Evolutionary conservation across 2,329 filamentous ascomycete genomes (phyloP).

Genomic region (Pseudogymnoascus sp.): DNA sequence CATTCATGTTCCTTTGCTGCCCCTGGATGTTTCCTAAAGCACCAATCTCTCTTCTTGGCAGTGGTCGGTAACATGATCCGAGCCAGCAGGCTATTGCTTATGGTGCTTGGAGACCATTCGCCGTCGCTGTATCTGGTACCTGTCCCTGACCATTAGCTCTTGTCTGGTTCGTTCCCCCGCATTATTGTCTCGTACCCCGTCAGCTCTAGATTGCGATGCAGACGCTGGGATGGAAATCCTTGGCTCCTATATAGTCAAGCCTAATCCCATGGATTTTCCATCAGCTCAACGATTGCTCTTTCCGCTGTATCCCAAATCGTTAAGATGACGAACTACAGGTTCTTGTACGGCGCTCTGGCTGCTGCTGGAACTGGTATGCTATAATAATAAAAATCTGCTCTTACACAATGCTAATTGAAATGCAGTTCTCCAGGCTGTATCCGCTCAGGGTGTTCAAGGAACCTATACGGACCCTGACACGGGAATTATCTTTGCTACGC

Average conservation of each 20-base stretch:
- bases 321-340: neutral
- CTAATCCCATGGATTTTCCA: neutral
- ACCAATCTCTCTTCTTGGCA: neutral
- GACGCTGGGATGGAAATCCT: neutral
- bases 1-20: neutral
- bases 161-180: neutral
- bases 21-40: neutral
- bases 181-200: neutral
- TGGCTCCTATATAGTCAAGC: neutral
- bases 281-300: conserved; percentile 1
- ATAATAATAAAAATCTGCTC: neutral
- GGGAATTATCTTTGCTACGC: conserved; percentile 47
- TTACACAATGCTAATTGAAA: neutral
- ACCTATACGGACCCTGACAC: conserved; percentile 40
- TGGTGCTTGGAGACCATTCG: neutral
- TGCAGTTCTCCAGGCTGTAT: neutral
- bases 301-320: neutral
- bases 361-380: conserved; percentile 1
- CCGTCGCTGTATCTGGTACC: neutral
- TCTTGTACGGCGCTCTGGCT: neutral
- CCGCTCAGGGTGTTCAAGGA: conserved; percentile 13
- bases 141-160: neutral
- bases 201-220: conserved; percentile 8
- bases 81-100: conserved; percentile 1
- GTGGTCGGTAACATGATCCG: neutral